phyloP scores from a whole-genome alignment of 192 early-diverging fungal genomes.

The Fimicolochytrium jonesii region DNA sequence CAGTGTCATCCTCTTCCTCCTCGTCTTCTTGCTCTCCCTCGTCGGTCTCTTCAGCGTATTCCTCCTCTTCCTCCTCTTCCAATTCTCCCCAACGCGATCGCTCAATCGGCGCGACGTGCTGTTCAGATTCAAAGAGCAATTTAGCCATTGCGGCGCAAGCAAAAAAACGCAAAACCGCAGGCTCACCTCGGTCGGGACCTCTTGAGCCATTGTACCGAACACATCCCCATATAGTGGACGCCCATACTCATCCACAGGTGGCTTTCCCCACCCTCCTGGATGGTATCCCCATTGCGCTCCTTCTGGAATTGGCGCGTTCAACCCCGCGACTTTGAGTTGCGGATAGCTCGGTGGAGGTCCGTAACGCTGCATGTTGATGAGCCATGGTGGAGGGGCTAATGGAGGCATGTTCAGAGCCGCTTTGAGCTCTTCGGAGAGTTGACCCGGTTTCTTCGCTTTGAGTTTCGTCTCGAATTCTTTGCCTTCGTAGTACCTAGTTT shows the following conservation, averaged over 20 bases:
- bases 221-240: constrained; percentile 96
- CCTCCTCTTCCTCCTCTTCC: constrained; percentile 75
- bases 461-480: constrained; percentile 91
- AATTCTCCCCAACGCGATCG: constrained; percentile 86
- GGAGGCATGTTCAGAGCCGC: constrained; percentile 87
- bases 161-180: too few species aligned
- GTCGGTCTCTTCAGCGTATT: constrained; percentile 63
- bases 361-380: constrained; percentile 97
- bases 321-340: constrained; percentile 81
- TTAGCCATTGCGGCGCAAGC: too few species aligned
- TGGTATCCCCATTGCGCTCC: constrained; percentile 99
- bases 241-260: constrained; percentile 65
- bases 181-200: constrained; percentile 51
- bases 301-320: constrained; percentile 93
- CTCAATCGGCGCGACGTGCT: constrained; percentile 67
- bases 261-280: constrained; percentile 78
- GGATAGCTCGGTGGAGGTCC: constrained; percentile 95
- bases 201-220: constrained; percentile 63
- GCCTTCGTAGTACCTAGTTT: constrained; percentile 94
- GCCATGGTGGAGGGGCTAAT: constrained; percentile 92
- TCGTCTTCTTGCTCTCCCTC: constrained; percentile 56
- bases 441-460: constrained; percentile 83
- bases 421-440: constrained; percentile 79
- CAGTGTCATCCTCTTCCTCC: constrained; percentile 40
- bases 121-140: not conserved